Evolutionary conservation across 139 green algal species (phyloP).

Genomic region (Desmodesmus armatus): DNA sequence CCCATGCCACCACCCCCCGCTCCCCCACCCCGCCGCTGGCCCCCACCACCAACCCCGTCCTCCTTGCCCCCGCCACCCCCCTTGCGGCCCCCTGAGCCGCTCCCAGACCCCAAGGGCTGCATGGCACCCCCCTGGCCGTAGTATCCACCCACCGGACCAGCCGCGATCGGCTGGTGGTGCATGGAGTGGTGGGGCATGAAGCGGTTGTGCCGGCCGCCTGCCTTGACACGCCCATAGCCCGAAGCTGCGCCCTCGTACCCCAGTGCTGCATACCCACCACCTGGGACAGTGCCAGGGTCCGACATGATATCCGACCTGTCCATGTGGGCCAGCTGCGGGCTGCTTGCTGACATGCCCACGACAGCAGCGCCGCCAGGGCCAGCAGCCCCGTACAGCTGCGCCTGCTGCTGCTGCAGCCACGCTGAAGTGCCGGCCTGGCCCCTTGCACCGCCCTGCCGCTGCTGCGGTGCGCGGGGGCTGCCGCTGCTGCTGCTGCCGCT

Average conservation of each 20-base stretch:
- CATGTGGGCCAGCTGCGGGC: background rate
- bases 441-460: background rate
- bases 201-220: background rate
- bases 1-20: conserved; percentile 12
- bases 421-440: background rate
- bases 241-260: background rate
- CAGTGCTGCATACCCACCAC: background rate
- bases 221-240: background rate
- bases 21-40: conserved; percentile 7
- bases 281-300: conserved; percentile 32
- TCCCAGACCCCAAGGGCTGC: background rate
- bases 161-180: too few species aligned
- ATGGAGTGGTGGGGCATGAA: conserved; percentile 15
- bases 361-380: background rate
- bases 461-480: background rate
- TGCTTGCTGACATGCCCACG: background rate
- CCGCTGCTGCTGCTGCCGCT: background rate
- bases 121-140: too few species aligned
- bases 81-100: background rate
- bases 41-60: background rate
- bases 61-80: background rate
- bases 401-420: background rate
- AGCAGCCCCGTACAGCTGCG: background rate
- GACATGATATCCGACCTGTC: conserved; percentile 37
- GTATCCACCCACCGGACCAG: too few species aligned